Evolutionary conservation across 495 filamentous ascomycete species (phyloP), one percentile per base, ranked within the genome.

Genomic region (Penicillium nucicola): DNA sequence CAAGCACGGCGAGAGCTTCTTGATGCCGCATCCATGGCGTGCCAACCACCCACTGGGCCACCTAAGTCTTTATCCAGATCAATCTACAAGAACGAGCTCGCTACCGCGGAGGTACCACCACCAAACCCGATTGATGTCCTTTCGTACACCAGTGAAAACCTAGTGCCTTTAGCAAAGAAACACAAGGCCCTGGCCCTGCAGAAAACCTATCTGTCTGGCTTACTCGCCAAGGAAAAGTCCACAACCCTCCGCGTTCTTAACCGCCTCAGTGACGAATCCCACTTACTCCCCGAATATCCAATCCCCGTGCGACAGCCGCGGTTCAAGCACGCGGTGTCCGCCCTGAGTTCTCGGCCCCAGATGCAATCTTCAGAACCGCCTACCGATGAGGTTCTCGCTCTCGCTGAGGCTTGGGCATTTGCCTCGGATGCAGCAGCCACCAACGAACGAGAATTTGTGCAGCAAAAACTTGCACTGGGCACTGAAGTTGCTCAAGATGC

Each of bases 181-280:
- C 84, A 90, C 50, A 85, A 82, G 48, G 72, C 74, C 1, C 62
- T 86, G 19, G 79, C 85, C 19, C 70, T 84, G 31, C 83, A 89
- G 45, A 86, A 83, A 40, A 77, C 80, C 5, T 83, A 87, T 56
- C 56, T 89, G 37, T 75, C 79, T 31, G 73, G 69, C 9, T 61
- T 77, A 22, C 70, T 90, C 13, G 62, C 75, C 3, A 83, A 79
- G 54, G 82, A 87, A 47, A 76, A 82, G 43, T 75, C 76, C 15
- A 82, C 82, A 2, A 76, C 77, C 8, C 71, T 76, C 33, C 78
- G 82, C 46, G 61, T 66, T 0, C 66, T 89, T 10, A 77, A 81
- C 41, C 84, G 82, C 28, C 66, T 89, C 1, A 73, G 75, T 11
- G 82, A 88, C 30, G 86, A 90, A 53, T 87, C 84, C 56, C 84